These are phyloP conservation scores for Tricholoma sp. DNA, from an alignment of 768 basidiomycete species.

Conservation along the genomic window DNA sequence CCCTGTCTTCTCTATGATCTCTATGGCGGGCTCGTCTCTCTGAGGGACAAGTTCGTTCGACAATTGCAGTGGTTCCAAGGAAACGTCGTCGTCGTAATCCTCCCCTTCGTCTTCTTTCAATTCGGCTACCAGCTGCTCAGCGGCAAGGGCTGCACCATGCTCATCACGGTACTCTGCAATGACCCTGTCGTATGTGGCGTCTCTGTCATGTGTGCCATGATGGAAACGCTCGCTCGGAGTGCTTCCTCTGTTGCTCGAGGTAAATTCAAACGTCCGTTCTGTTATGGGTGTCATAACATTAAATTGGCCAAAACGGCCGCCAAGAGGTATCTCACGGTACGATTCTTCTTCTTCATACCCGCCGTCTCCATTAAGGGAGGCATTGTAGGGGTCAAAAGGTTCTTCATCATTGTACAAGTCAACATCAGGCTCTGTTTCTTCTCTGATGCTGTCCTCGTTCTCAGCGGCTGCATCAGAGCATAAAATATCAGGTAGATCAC, in stretches of 20 bases:
- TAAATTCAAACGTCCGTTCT: constrained; percentile 86
- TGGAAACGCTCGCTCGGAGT: constrained; percentile 35
- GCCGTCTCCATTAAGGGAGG: constrained; percentile 21
- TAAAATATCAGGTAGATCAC: constrained; percentile 10
- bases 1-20: constrained; percentile 51
- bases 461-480: constrained; percentile 19
- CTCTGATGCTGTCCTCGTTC: constrained; percentile 24
- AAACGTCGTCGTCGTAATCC: constrained; percentile 24
- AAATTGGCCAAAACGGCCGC: constrained; percentile 76
- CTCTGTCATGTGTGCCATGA: constrained; percentile 13
- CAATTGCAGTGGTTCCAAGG: constrained; percentile 25
- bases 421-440: constrained; percentile 26
- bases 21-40: constrained; percentile 19
- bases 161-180: constrained; percentile 31
- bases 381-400: constrained; percentile 29
- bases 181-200: constrained; percentile 16
- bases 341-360: constrained; percentile 36
- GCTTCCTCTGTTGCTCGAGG: constrained; percentile 49
- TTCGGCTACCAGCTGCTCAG: constrained; percentile 49
- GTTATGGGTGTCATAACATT: constrained; percentile 98
- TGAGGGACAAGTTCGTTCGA: constrained; percentile 19
- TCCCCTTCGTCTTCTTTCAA: constrained; percentile 29
- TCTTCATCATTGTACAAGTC: constrained; percentile 27
- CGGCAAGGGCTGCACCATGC: constrained; percentile 46
- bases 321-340: constrained; percentile 50